Conservation (phyloP, 306 rosid species). For the Comarum palustre region DNA sequence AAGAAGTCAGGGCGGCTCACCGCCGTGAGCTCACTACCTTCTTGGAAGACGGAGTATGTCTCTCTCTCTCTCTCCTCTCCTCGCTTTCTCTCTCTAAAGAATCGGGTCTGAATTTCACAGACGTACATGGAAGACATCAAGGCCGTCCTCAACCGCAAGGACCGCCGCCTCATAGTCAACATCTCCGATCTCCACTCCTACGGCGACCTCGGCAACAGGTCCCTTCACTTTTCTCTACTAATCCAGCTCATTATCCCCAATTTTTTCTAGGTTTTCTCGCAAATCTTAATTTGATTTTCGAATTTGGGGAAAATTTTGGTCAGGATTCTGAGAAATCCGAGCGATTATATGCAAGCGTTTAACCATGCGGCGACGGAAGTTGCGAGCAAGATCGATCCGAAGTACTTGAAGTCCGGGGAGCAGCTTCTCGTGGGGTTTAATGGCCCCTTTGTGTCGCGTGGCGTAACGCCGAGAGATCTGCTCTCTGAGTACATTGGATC, state of each 20-base stretch:
- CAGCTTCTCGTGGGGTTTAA: conserved; percentile 83
- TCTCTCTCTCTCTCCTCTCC: background rate
- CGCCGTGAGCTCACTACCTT: conserved; percentile 81
- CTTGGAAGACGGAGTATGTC: conserved; percentile 75
- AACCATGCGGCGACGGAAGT: conserved; percentile 89
- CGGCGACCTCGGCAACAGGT: conserved; percentile 82
- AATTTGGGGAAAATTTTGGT: background rate
- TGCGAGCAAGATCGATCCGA: conserved; percentile 61
- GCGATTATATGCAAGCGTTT: conserved; percentile 83
- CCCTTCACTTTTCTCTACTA: background rate
- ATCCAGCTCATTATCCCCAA: background rate
- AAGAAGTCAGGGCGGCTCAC: conserved; percentile 87
- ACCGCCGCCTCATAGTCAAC: conserved; percentile 77
- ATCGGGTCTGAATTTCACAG: conserved; percentile 31
- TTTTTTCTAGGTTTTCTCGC: background rate
- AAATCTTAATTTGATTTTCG: background rate
- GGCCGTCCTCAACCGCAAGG: conserved; percentile 78
- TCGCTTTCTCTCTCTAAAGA: background rate
- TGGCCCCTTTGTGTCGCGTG: conserved; percentile 90
- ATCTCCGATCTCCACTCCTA: conserved; percentile 92
- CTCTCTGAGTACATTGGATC: conserved; percentile 87
- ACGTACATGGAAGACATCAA: conserved; percentile 79
- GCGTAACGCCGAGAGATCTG: conserved; percentile 84
- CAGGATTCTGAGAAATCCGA: conserved; percentile 79
- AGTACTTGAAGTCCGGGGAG: conserved; percentile 84